phyloP scores from a whole-genome alignment of 139 green algal genomes.

The Gonium pectorale region DNA sequence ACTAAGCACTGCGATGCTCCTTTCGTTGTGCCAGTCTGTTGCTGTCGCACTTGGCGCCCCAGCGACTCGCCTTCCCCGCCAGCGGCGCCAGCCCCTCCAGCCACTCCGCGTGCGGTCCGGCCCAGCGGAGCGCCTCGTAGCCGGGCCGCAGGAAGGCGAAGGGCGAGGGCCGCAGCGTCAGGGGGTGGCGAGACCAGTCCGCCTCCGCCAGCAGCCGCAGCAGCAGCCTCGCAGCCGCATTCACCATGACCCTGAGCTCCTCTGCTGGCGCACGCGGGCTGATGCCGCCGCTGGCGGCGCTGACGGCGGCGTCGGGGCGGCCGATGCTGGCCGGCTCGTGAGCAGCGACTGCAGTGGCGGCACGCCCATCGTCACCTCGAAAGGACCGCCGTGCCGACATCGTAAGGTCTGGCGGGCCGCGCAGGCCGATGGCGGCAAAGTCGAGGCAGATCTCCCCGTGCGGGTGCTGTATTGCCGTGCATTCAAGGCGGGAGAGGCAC shows the following conservation, averaged over 20 bases:
- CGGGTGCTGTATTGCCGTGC: conserved; percentile 9
- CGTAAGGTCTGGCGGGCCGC: conserved; percentile 4
- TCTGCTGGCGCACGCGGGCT: neutral
- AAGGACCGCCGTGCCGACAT: too few species aligned
- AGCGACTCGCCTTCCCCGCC: neutral
- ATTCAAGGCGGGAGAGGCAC: neutral
- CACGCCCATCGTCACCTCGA: too few species aligned
- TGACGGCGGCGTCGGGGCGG: neutral
- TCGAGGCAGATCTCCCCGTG: conserved; percentile 18
- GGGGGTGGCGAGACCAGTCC: conserved; percentile 27
- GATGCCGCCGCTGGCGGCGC: neutral
- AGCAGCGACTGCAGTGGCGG: too few species aligned
- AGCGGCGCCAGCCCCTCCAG: neutral
- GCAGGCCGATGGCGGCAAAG: neutral
- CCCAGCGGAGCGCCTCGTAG: conserved; percentile 16
- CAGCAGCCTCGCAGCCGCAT: conserved; percentile 12
- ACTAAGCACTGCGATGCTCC: too few species aligned
- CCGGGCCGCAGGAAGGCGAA: neutral
- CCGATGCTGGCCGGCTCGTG: too few species aligned
- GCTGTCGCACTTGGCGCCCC: too few species aligned
- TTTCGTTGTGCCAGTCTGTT: too few species aligned
- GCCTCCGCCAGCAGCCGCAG: neutral
- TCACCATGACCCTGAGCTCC: neutral
- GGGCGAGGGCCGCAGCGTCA: conserved; percentile 35
- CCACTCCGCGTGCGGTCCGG: neutral